These are phyloP conservation scores for Pleodorina starrii DNA, from an alignment of 139 green algal genomes.

Conservation along the genomic window DNA sequence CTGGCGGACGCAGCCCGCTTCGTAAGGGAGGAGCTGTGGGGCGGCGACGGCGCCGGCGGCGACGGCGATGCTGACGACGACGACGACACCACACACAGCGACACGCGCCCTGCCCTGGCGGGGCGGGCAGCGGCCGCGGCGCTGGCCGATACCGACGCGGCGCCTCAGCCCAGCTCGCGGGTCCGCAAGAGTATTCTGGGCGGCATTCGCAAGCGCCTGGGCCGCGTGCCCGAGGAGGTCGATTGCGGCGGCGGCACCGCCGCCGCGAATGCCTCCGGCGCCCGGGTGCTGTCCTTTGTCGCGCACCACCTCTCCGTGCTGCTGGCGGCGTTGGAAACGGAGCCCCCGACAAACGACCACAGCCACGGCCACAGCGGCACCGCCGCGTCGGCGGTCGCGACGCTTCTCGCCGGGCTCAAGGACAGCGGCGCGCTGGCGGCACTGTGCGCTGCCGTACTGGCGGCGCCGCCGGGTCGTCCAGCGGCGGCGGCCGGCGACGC, in stretches of 20 bases:
- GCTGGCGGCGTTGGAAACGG: not conserved
- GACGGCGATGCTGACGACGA: too few species aligned
- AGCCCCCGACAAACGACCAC: not conserved
- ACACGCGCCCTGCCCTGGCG: too few species aligned
- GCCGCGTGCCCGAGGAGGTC: not conserved
- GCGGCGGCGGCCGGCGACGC: not conserved
- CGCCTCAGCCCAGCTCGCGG: too few species aligned
- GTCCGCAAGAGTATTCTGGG: too few species aligned
- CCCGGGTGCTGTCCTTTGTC: not conserved
- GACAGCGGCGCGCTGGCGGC: slow-evolving; percentile 2
- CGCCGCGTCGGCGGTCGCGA: too few species aligned
- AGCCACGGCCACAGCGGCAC: not conserved
- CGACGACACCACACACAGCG: too few species aligned
- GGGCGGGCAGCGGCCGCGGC: too few species aligned
- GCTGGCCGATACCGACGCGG: too few species aligned
- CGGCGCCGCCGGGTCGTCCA: not conserved
- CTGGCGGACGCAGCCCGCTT: not conserved
- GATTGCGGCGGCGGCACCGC: not conserved
- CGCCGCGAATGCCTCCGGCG: not conserved
- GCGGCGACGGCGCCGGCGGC: too few species aligned
- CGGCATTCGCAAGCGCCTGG: not conserved
- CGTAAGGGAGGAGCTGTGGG: not conserved
- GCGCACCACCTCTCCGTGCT: not conserved
- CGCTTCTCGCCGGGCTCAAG: not conserved
- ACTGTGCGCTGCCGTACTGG: not conserved